A percentile compares a stretch with the other conserved stretches of the same genome.
phyloP scores from a whole-genome alignment of 1,139 yeast genomes.

The Candida glucosophila region DNA sequence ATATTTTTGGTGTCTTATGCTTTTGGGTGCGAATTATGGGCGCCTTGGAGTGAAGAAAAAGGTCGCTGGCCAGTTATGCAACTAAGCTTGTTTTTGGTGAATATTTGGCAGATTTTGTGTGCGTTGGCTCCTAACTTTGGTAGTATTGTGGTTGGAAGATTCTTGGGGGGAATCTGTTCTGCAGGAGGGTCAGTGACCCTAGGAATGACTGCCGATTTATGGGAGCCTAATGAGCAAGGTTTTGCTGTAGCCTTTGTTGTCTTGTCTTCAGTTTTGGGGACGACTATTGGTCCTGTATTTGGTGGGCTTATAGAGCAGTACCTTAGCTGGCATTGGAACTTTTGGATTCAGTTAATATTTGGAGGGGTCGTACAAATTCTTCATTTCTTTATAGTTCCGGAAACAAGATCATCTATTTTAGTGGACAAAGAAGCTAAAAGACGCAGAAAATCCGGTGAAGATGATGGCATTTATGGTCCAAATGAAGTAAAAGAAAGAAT shows the following conservation, averaged over 20 bases:
- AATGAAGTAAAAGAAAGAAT: constrained; percentile 11
- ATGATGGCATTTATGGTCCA: constrained; percentile 22
- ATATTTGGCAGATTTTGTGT: constrained; percentile 27
- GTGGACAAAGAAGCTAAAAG: constrained; percentile 25
- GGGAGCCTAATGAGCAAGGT: constrained; percentile 28
- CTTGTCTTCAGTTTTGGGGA: constrained; percentile 29
- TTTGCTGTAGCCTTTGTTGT: constrained; percentile 29
- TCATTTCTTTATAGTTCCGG: constrained; percentile 23
- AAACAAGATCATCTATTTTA: constrained; percentile 22
- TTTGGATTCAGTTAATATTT: constrained; percentile 30
- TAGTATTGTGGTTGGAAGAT: constrained; percentile 19
- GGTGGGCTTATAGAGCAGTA: constrained; percentile 23
- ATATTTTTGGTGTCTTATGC: constrained; percentile 27
- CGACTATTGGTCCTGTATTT: constrained; percentile 27
- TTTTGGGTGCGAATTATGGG: constrained; percentile 33
- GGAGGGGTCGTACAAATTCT: constrained; percentile 21
- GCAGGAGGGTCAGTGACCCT: constrained; percentile 35
- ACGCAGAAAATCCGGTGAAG: constrained; percentile 20
- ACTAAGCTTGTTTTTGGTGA: constrained; percentile 21
- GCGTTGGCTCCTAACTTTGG: constrained; percentile 27
- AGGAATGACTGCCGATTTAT: constrained; percentile 32
- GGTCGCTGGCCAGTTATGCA: constrained; percentile 31
- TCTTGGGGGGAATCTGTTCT: constrained; percentile 19
- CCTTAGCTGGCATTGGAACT: constrained; percentile 24
- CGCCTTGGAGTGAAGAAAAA: constrained; percentile 32